phyloP scores from a whole-genome alignment of 495 filamentous ascomycete genomes.

The Penicillium diatomitis region DNA sequence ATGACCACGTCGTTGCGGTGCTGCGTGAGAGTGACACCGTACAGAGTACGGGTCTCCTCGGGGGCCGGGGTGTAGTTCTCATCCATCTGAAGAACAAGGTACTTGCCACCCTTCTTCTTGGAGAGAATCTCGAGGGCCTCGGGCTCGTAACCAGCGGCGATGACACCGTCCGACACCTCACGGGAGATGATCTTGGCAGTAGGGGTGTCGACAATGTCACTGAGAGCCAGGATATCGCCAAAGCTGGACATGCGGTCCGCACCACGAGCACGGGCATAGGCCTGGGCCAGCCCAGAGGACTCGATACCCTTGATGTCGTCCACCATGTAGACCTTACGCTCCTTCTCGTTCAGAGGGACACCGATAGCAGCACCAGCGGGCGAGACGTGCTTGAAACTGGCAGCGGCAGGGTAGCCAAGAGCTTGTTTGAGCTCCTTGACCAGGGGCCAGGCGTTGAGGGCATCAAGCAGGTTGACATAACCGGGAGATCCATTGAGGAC shows the following conservation, averaged over 20 bases:
- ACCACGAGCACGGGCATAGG: constrained; percentile 89
- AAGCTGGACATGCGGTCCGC: constrained; percentile 97
- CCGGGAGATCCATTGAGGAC: constrained; percentile 87
- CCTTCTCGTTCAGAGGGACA: constrained; percentile 69
- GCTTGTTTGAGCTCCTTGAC: constrained; percentile 94
- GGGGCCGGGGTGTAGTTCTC: constrained; percentile 66
- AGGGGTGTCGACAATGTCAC: constrained; percentile 75
- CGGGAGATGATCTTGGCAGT: constrained; percentile 95
- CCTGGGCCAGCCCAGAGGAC: constrained; percentile 76
- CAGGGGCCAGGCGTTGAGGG: constrained; percentile 90
- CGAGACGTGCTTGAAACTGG: constrained; percentile 98
- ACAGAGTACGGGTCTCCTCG: constrained; percentile 76
- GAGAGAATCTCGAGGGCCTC: constrained; percentile 84
- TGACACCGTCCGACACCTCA: constrained; percentile 94
- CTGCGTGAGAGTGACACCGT: constrained; percentile 77
- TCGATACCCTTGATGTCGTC: constrained; percentile 87
- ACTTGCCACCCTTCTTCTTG: constrained; percentile 98
- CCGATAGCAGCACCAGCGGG: constrained; percentile 94
- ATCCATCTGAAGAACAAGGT: constrained; percentile 93
- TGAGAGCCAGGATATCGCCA: constrained; percentile 91
- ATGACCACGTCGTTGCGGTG: constrained; percentile 87
- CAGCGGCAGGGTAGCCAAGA: constrained; percentile 80
- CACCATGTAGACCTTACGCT: constrained; percentile 96
- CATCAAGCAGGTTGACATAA: constrained; percentile 95
- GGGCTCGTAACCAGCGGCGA: constrained; percentile 76